phyloP scores from a whole-genome alignment of 2,329 filamentous ascomycete genomes.

The Lachnellula suecica region DNA sequence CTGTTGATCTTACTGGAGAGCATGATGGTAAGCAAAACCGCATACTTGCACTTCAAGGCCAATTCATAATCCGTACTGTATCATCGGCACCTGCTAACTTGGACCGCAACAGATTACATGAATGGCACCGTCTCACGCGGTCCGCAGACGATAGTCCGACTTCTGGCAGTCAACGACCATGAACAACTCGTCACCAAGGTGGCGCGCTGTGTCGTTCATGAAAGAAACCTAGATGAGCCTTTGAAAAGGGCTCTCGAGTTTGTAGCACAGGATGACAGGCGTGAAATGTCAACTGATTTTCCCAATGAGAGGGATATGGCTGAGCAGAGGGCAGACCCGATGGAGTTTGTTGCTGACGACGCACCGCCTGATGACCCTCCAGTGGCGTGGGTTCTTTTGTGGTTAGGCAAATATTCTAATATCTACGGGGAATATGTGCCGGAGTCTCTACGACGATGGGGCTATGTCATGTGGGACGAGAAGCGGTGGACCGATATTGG shows the following conservation, averaged over 20 bases:
- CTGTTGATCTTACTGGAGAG: neutral
- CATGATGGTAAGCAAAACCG: too few species aligned
- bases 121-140: slow-evolving; percentile 2
- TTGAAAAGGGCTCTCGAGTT: neutral
- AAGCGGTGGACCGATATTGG: neutral
- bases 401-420: neutral
- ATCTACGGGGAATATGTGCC: slow-evolving; percentile 3
- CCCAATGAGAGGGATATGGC: neutral
- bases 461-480: slow-evolving; percentile 4
- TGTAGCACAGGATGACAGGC: slow-evolving; percentile 1
- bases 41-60: too few species aligned
- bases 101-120: slow-evolving; percentile 1
- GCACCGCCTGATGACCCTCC: neutral
- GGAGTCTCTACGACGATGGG: neutral
- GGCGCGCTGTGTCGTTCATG: neutral
- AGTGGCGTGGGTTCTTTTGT: slow-evolving; percentile 3
- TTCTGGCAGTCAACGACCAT: neutral
- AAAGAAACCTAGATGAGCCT: neutral
- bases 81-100: neutral
- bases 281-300: slow-evolving; percentile 4
- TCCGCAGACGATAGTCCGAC: neutral
- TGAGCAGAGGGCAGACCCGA: slow-evolving; percentile 1
- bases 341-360: neutral
- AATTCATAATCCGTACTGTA: too few species aligned
- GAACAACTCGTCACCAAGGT: slow-evolving; percentile 1